Base-by-base conservation (phyloP, 495 filamentous ascomycete genomes). In the Evernia prunastri region DNA sequence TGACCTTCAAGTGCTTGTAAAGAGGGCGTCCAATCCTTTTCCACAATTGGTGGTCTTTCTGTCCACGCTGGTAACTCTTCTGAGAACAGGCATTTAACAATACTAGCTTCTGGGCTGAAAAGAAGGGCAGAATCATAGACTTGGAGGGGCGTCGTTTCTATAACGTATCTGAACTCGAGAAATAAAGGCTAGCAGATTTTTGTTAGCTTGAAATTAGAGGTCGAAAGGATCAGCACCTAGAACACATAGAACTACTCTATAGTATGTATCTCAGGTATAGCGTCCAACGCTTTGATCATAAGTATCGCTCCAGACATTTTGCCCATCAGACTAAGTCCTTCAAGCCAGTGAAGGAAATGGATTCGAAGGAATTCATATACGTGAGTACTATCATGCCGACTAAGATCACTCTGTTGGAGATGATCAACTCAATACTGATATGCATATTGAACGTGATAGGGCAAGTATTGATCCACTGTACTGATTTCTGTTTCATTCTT, bases 371-470 rank as follows among this genome's bases (percentile, higher is more conserved):
- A 67, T 6, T 12, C 20, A 31, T 66, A 27, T 64, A 71, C 68
- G 47, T 60, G n/a, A 13, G 49, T 67, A 60, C 59, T 37, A 47
- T 72, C 63, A 5, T 43, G 43, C n/a, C 68, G 35, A 4, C 51
- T 15, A 18, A 56, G 27, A 51, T 56, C 57, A 57, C 64, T 63
- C 51, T 63, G 35, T 29, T 60, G 70, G 33, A 73, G 63, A 62
- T 75, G 72, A 13, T 71, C 18, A 13, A 71, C 58, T 72, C 68
- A 74, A 61, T 75, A 70, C 10, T 57, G 58, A 56, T 70, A 75
- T 36, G 73, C 69, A 65, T 75, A 77, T 58, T 69, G 68, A 53
- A 74, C 51, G 17, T 29, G 29, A 45, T 51, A 45, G 13, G 68
- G 71, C 63, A 78, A 59, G 40, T 6, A 42, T 42, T 66, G 9